A percentile compares a stretch with the other conserved stretches of the same genome.
phyloP scores from a whole-genome alignment of 768 basidiomycete species.

The Auricularia cornea region DNA sequence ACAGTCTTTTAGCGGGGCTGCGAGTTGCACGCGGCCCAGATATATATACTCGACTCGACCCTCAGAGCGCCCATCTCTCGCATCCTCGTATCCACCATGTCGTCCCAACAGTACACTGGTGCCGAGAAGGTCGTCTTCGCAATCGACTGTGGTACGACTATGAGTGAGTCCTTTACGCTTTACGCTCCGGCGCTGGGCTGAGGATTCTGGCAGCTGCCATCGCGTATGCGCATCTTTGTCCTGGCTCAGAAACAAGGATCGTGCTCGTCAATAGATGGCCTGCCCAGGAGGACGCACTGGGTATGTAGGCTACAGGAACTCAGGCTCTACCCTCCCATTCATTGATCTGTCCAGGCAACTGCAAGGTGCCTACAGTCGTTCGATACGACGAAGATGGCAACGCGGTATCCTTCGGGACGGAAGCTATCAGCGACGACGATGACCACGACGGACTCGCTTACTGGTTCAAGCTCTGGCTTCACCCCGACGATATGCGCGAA shows the following conservation, averaged over 20 bases:
- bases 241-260: neutral
- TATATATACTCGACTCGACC: too few relatives aligned
- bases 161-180: neutral
- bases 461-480: constrained; percentile 1
- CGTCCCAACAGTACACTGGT: neutral
- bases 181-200: too few relatives aligned
- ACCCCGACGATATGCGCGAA: neutral
- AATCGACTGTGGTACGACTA: constrained; percentile 3
- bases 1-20: too few relatives aligned
- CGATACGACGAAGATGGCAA: neutral
- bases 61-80: too few relatives aligned
- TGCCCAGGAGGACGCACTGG: neutral
- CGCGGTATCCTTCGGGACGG: neutral
- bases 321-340: neutral
- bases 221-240: neutral
- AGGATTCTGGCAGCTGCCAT: constrained; percentile 4
- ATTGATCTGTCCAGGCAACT: neutral
- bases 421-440: neutral
- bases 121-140: neutral
- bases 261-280: neutral
- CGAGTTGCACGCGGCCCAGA: too few relatives aligned
- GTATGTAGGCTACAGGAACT: neutral
- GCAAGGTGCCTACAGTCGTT: neutral
- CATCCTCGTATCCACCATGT: too few relatives aligned
- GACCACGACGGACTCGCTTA: neutral